Evolutionary conservation across 352 stramenopile species (phyloP).

Genomic region (Phytophthora podocarpi): DNA sequence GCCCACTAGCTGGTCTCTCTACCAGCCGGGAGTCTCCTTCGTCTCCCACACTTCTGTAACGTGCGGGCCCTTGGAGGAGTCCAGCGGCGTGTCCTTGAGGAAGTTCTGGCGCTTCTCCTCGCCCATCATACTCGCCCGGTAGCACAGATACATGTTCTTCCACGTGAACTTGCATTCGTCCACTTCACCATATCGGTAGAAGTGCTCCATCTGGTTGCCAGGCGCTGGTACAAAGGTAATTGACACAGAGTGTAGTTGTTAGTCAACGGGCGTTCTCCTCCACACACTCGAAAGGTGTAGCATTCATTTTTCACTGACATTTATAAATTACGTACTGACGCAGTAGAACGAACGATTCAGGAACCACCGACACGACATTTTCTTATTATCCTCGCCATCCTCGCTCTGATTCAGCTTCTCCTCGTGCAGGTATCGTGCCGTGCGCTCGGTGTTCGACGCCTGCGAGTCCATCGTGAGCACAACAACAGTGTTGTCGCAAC

Average conservation of each 20-base stretch:
- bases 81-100: slow-evolving; percentile 69
- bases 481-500: no score
- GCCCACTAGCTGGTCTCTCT: slow-evolving; percentile 5
- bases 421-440: slow-evolving; percentile 67
- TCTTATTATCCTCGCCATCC: slow-evolving; percentile 44
- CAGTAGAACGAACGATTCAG: slow-evolving; percentile 83
- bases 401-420: slow-evolving; percentile 38
- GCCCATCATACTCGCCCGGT: slow-evolving; percentile 81
- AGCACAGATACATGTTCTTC: slow-evolving; percentile 84
- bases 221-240: slow-evolving; percentile 47
- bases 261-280: slow-evolving; percentile 21
- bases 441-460: slow-evolving; percentile 54
- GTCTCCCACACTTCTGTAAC: slow-evolving; percentile 63
- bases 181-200: slow-evolving; percentile 71
- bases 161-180: slow-evolving; percentile 85
- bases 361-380: slow-evolving; percentile 78
- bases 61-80: slow-evolving; percentile 58
- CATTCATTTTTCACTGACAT: neutral
- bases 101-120: slow-evolving; percentile 74
- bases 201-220: slow-evolving; percentile 82
- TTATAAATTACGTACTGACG: slow-evolving; percentile 77
- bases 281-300: slow-evolving; percentile 8
- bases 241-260: neutral
- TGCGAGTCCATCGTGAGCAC: slow-evolving; percentile 28
- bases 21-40: slow-evolving; percentile 80